These are phyloP conservation scores for Coemansia sp. DNA, from an alignment of 192 early-diverging fungal species.

Conservation along the genomic window DNA sequence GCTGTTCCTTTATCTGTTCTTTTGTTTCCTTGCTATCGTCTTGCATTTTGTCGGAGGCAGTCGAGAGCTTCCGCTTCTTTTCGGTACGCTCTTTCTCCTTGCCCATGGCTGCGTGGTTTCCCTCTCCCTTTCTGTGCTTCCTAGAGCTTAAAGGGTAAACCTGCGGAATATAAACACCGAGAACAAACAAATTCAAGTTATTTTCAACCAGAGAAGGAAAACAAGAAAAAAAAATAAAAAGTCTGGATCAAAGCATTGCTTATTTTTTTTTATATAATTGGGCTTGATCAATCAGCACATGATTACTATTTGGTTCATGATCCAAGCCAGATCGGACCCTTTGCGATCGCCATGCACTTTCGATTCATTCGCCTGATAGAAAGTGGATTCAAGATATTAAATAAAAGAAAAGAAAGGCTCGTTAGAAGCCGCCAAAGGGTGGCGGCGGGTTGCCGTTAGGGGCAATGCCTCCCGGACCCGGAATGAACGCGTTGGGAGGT, in stretches of 20 bases:
- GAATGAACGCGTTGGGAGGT: conserved; percentile 24
- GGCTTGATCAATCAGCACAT: conserved; percentile 1
- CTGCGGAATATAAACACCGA: neutral
- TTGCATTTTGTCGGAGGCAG: neutral
- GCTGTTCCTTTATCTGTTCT: conserved; percentile 2
- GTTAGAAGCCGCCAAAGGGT: conserved; percentile 32
- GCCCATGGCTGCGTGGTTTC: neutral
- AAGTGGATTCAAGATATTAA: neutral
- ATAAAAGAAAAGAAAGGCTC: conserved; percentile 1
- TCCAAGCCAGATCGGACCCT: neutral
- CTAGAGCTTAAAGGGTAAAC: too few relatives aligned
- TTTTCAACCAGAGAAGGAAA: conserved; percentile 1
- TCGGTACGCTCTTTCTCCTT: conserved; percentile 8
- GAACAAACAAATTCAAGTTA: conserved; percentile 4
- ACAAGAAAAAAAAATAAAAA: conserved; percentile 1
- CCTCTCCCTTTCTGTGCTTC: neutral
- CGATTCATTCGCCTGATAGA: neutral
- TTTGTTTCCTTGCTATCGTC: neutral
- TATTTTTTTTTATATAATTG: neutral
- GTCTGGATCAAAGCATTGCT: neutral
- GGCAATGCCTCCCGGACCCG: conserved; percentile 17
- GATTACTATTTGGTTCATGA: neutral
- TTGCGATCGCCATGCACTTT: too few relatives aligned
- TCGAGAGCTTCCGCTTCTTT: conserved; percentile 15
- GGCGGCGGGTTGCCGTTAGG: conserved; percentile 34